Conservation (phyloP, 1,284 basidiomycete genomes). For the Trametes hirsuta region DNA sequence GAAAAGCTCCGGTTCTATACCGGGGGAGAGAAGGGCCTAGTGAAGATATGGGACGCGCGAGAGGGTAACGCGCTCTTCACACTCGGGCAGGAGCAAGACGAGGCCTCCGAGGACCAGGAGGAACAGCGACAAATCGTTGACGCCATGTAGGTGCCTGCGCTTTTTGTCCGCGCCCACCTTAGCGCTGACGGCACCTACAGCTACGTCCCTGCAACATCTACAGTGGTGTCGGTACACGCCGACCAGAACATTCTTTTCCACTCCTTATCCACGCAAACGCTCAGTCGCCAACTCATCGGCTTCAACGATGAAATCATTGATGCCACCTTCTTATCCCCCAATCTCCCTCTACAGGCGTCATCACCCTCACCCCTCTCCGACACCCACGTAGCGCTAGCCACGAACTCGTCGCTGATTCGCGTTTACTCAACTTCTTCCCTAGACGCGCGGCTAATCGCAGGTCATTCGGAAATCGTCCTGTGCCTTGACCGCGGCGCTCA, state of each 20-base stretch:
- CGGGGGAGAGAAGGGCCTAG: slow-evolving; percentile 84
- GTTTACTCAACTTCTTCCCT: slow-evolving; percentile 78
- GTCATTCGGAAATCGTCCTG: slow-evolving; percentile 92
- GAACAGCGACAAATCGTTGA: slow-evolving; percentile 79
- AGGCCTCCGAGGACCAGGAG: slow-evolving; percentile 61
- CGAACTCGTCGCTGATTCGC: slow-evolving; percentile 92
- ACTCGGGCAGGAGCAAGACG: slow-evolving; percentile 55
- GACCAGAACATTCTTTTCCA: slow-evolving; percentile 97
- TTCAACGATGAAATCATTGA: slow-evolving; percentile 99
- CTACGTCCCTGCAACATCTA: slow-evolving; percentile 64
- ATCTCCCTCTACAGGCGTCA: slow-evolving; percentile 29
- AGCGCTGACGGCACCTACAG: slow-evolving; percentile 45
- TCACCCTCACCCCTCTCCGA: slow-evolving; percentile 42
- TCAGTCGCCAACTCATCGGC: slow-evolving; percentile 90
- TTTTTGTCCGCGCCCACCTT: slow-evolving; percentile 2
- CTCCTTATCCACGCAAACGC: slow-evolving; percentile 62
- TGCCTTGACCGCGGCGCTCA: slow-evolving; percentile 75
- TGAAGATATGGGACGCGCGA: slow-evolving; percentile 84
- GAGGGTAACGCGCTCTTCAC: slow-evolving; percentile 66
- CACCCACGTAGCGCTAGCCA: slow-evolving; percentile 88
- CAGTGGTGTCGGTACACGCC: slow-evolving; percentile 89
- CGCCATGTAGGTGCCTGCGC: slow-evolving; percentile 58
- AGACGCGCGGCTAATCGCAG: slow-evolving; percentile 82
- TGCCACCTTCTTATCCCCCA: slow-evolving; percentile 70
- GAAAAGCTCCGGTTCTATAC: slow-evolving; percentile 74